Evolutionary conservation across 352 stramenopile genomes (phyloP), one percentile per base, ranked within the genome.

Genomic region (Aphanomyces astaci): DNA sequence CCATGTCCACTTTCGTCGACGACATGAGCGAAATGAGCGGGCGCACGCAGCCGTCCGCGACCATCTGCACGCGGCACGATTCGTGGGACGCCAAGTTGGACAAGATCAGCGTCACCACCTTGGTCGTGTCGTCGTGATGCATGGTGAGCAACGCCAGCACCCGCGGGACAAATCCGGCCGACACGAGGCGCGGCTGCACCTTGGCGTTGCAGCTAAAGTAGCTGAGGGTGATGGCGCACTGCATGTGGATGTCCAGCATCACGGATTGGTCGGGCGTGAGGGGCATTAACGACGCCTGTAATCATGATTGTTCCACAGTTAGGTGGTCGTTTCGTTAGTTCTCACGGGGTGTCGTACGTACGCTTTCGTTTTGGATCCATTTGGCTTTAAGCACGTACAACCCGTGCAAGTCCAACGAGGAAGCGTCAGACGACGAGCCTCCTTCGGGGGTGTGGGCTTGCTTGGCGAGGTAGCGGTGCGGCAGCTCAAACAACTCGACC

Each of bases 201-300:
- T 84, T 89, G 4, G 80, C 25, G 66, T 92, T 94, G 63, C 83
- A 92, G 73, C 82, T 91, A 30, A 94, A 73, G 48, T 89, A 80
- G 0, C 82, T 78, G 9, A 94, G 59, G 1, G 75, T 72, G 24
- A 82, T 87, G n/a, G 78, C 70, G 30, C 81, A 88, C 68, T 91
- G 87, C 66, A 79, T 87, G 30, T 77, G 78, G 27, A 88, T 76
- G 17, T 68, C 62, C 3, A 68, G 10, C 43, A 68, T 68, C 5
- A 25, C 30, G 30, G 30, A 11, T 59, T 68, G 39, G 51, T 68
- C 62, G 19, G 22, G 39, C 4, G 62, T 59, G 15, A 59, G 10
- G 32, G 28, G n/a, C 1, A 13, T n/a, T 31, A 32, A 27, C 19
- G 24, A 32, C 51, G 25, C 22, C 51, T n/a, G 33, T 25, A 22